Conservation (phyloP, 768 basidiomycete species). For the Boletus pseudopeckii region DNA sequence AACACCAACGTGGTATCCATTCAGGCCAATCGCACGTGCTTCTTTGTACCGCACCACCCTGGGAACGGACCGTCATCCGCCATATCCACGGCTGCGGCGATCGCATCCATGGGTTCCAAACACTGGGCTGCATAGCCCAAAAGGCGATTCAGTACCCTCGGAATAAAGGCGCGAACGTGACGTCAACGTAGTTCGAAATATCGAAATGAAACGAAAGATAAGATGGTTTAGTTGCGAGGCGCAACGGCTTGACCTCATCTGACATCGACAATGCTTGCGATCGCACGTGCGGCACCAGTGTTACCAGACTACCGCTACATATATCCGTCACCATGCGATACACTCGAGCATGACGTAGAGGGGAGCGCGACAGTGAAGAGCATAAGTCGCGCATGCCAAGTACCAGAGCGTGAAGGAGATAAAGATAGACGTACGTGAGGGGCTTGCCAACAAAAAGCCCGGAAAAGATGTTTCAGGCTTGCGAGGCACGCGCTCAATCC, state of each 20-base stretch:
- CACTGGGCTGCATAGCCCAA: too few species aligned
- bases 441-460: neutral
- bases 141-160: neutral
- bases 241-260: neutral
- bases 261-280: neutral
- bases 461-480: neutral
- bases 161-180: neutral
- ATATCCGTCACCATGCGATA: neutral
- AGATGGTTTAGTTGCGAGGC: neutral
- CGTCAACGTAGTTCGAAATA: neutral
- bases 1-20: neutral
- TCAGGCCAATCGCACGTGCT: neutral
- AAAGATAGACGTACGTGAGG: slow-evolving; percentile 1
- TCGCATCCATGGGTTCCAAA: neutral
- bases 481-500: neutral
- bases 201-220: slow-evolving; percentile 4
- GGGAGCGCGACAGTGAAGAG: slow-evolving; percentile 2
- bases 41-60: neutral
- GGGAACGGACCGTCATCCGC: neutral
- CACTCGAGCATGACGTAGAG: slow-evolving; percentile 6
- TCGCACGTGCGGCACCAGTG: neutral
- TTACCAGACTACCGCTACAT: neutral
- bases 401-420: neutral
- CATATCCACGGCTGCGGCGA: neutral
- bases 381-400: slow-evolving; percentile 8